Evolutionary conservation across 2,329 filamentous ascomycete genomes (phyloP).

Genomic region (Diatrype stigma): DNA sequence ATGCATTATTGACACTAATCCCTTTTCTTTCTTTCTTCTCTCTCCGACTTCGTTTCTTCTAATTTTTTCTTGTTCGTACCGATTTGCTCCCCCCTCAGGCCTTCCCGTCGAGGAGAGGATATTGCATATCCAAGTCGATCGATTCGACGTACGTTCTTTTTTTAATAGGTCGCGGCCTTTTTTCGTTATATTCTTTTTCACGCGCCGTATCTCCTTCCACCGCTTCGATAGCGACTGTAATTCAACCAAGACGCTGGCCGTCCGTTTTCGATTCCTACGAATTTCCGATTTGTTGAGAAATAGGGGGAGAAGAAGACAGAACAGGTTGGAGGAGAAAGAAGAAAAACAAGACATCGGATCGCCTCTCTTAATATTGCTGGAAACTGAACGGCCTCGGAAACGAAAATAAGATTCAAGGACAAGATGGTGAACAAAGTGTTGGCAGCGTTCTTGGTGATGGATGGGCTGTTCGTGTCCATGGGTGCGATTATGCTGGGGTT

Average conservation of each 20-base stretch:
- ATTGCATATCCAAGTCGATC: constrained; percentile 22
- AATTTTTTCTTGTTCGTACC: constrained; percentile 9
- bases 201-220: neutral
- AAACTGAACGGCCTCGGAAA: constrained; percentile 7
- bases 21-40: constrained; percentile 4
- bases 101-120: constrained; percentile 12
- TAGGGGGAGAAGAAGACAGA: constrained; percentile 7
- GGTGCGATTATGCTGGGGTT: constrained; percentile 54
- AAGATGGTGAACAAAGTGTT: constrained; percentile 55
- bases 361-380: too few species aligned
- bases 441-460: constrained; percentile 42
- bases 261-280: constrained; percentile 22
- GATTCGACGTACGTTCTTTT: constrained; percentile 22
- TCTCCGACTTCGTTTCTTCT: constrained; percentile 16
- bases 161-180: constrained; percentile 7
- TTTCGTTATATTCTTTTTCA: neutral
- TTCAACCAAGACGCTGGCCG: constrained; percentile 34
- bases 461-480: constrained; percentile 48
- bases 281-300: constrained; percentile 1
- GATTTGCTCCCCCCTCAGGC: constrained; percentile 14
- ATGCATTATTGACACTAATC: constrained; percentile 11
- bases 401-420: constrained; percentile 11
- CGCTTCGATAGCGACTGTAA: constrained; percentile 5
- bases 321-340: constrained; percentile 1
- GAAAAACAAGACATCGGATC: too few species aligned